These are phyloP conservation scores for Butyriboletus loyo DNA, from an alignment of 768 basidiomycete species.

Conservation along the genomic window DNA sequence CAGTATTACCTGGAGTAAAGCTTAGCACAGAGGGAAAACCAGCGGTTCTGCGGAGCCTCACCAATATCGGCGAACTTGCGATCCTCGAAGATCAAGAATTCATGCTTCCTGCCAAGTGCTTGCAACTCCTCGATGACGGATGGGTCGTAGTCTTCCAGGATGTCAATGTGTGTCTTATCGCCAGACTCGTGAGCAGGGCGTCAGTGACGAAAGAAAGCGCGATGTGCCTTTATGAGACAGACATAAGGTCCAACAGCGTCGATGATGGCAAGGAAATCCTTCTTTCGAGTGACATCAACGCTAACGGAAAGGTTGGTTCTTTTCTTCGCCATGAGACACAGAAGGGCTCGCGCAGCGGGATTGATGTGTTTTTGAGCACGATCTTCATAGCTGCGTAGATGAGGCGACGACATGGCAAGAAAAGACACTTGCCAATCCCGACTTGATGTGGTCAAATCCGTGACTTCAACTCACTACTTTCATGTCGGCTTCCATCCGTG, in stretches of 20 bases:
- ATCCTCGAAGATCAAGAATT: conserved; percentile 98
- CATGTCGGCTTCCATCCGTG: conserved; percentile 37
- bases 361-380: conserved; percentile 61
- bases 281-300: conserved; percentile 84
- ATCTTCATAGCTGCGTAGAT: conserved; percentile 56
- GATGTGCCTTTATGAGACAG: conserved; percentile 87
- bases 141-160: conserved; percentile 86
- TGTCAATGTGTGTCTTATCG: conserved; percentile 90
- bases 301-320: conserved; percentile 91
- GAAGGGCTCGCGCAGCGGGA: conserved; percentile 72
- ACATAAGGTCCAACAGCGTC: conserved; percentile 85
- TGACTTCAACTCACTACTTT: neutral
- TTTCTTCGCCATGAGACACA: conserved; percentile 83
- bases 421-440: too few species aligned
- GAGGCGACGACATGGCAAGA: conserved; percentile 37
- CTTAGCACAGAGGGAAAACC: neutral
- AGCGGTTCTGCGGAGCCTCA: conserved; percentile 32
- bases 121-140: conserved; percentile 67
- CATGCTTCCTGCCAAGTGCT: conserved; percentile 71
- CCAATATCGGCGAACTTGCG: conserved; percentile 99
- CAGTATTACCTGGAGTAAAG: conserved; percentile 81
- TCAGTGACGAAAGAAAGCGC: conserved; percentile 5
- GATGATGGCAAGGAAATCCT: conserved; percentile 80
- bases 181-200: conserved; percentile 24
- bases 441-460: too few species aligned